Evolutionary conservation across 1,284 basidiomycete genomes (phyloP).

Genomic region (Meripilus lineatus): DNA sequence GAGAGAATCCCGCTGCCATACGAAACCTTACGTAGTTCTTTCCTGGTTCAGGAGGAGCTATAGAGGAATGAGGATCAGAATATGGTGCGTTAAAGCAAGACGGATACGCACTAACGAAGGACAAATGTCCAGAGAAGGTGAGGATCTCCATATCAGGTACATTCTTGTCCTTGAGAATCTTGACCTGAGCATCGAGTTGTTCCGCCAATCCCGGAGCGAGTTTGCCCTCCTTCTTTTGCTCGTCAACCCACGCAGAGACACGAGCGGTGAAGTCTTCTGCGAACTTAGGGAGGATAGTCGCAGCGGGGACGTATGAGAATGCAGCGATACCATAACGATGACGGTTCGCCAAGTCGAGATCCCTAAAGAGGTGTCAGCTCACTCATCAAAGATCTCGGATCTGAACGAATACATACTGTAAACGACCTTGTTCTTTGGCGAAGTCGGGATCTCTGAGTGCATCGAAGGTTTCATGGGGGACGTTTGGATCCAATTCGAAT

Average conservation of each 20-base stretch:
- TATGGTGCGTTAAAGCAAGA: too few species aligned
- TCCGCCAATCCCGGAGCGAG: constrained; percentile 14
- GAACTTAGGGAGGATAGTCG: constrained; percentile 1
- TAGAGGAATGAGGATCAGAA: too few species aligned
- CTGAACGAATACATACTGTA: constrained; percentile 7
- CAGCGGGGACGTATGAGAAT: constrained; percentile 10
- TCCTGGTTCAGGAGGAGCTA: constrained; percentile 21
- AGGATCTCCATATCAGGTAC: constrained; percentile 12
- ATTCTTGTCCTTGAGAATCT: constrained; percentile 6
- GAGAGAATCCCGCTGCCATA: too few species aligned
- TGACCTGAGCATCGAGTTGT: constrained; percentile 14
- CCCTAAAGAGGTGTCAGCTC: constrained; percentile 3
- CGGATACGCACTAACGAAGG: too few species aligned
- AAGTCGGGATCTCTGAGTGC: constrained; percentile 6
- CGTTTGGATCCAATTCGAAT: neutral
- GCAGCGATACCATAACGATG: constrained; percentile 10
- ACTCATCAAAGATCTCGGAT: neutral
- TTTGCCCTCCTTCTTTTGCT: constrained; percentile 10
- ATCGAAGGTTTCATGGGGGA: neutral
- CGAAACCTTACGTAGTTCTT: constrained; percentile 29
- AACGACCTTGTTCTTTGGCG: constrained; percentile 7
- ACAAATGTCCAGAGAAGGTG: constrained; percentile 6
- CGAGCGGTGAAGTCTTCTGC: constrained; percentile 2
- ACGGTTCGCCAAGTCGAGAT: constrained; percentile 5
- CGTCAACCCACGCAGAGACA: constrained; percentile 3